Conservation (phyloP, 2,329 filamentous ascomycete genomes). For the Fusarium stilboides region DNA sequence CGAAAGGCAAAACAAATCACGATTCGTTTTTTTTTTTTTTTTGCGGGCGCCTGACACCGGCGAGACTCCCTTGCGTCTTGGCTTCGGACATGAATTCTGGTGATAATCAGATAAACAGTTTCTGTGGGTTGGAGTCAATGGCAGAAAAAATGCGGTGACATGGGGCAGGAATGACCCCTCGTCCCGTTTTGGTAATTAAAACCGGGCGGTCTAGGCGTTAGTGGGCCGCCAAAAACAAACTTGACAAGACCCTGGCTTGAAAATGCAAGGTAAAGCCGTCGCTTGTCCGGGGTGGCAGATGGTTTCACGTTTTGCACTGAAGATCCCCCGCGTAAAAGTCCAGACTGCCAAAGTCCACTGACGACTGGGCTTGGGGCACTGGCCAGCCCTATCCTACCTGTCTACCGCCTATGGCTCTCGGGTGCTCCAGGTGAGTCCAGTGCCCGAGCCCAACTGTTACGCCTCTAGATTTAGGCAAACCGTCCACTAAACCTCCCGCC, state of each 20-base stretch:
- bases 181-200: slow-evolving; percentile 22
- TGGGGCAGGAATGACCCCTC: slow-evolving; percentile 48
- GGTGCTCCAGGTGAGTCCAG: slow-evolving; percentile 7
- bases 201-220: slow-evolving; percentile 26
- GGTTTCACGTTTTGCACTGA: slow-evolving; percentile 10
- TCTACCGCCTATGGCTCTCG: not conserved
- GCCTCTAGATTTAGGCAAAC: not conserved
- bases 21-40: not conserved
- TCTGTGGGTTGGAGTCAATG: slow-evolving; percentile 42
- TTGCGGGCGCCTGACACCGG: slow-evolving; percentile 8
- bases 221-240: not conserved
- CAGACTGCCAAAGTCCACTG: slow-evolving; percentile 4
- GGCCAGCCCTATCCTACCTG: not conserved
- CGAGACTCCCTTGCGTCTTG: slow-evolving; percentile 20
- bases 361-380: slow-evolving; percentile 16
- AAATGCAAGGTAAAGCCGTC: slow-evolving; percentile 28
- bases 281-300: slow-evolving; percentile 25
- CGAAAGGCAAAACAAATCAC: slow-evolving; percentile 3
- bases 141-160: slow-evolving; percentile 51
- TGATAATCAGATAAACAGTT: slow-evolving; percentile 34
- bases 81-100: slow-evolving; percentile 23
- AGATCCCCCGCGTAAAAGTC: slow-evolving; percentile 19
- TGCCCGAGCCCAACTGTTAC: slow-evolving; percentile 1
- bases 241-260: slow-evolving; percentile 4
- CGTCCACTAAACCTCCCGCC: slow-evolving; percentile 12